Evolutionary conservation across 768 basidiomycete genomes (phyloP).

Genomic region (Podaxis sp.): DNA sequence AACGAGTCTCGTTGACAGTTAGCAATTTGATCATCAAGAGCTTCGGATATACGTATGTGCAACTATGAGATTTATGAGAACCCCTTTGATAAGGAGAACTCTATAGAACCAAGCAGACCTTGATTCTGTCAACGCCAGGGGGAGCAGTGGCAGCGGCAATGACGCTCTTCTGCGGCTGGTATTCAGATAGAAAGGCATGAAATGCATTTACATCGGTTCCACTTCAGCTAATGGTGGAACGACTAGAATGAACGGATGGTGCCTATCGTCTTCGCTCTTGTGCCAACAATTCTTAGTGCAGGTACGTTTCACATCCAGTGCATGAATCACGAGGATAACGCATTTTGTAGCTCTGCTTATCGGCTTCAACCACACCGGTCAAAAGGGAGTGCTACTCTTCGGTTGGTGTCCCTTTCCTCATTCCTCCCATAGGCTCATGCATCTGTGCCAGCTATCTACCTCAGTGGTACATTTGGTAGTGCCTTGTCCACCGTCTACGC

Average conservation of each 20-base stretch:
- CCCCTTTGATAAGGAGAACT: background rate
- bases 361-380: conserved; percentile 46
- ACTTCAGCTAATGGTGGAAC: background rate
- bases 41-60: conserved; percentile 60
- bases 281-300: conserved; percentile 59
- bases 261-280: conserved; percentile 55
- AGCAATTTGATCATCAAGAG: conserved; percentile 62
- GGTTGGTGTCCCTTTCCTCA: conserved; percentile 31
- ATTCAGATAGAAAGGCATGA: conserved; percentile 59
- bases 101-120: conserved; percentile 53
- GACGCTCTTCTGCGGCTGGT: conserved; percentile 58
- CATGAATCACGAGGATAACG: background rate
- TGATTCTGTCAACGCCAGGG: conserved; percentile 58
- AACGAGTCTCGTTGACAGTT: conserved; percentile 31
- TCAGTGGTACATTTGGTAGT: conserved; percentile 58
- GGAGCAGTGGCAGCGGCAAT: conserved; percentile 50
- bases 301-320: conserved; percentile 30
- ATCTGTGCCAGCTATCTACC: conserved; percentile 39
- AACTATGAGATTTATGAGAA: background rate
- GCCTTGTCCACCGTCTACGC: conserved; percentile 61
- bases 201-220: background rate
- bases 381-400: conserved; percentile 56
- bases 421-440: background rate
- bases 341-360: conserved; percentile 44
- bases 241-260: conserved; percentile 56